phyloP scores from a whole-genome alignment of 805 yeast species.

The Martiniozyma abietophila region DNA sequence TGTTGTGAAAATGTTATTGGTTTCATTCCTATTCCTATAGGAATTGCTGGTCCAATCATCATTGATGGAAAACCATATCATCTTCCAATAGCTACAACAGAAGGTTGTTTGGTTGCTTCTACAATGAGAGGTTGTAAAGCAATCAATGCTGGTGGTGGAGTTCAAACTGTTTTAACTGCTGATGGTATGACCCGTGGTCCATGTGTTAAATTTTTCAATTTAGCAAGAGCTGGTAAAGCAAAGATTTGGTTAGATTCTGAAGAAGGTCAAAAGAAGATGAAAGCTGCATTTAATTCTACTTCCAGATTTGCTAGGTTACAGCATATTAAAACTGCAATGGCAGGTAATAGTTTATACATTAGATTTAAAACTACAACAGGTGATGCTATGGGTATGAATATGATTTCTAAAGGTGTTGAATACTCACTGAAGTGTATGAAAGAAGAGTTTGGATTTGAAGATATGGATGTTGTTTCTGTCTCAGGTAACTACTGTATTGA shows the following conservation, averaged over 20 bases:
- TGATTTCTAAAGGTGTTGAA: slow-evolving; percentile 98
- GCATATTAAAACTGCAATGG: slow-evolving; percentile 84
- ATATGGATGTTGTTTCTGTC: slow-evolving; percentile 86
- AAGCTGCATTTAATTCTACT: slow-evolving; percentile 90
- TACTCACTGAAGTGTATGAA: slow-evolving; percentile 74
- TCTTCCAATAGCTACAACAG: slow-evolving; percentile 99
- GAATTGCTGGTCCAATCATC: slow-evolving; percentile 93
- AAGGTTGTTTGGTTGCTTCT: slow-evolving; percentile 97
- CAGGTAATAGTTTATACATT: slow-evolving; percentile 81
- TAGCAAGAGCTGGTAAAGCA: slow-evolving; percentile 86
- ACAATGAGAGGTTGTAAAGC: slow-evolving; percentile 99
- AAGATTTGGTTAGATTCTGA: slow-evolving; percentile 93
- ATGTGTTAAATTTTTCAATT: slow-evolving; percentile 79
- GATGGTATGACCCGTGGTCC: slow-evolving; percentile 99
- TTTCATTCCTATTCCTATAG: slow-evolving; percentile 91
- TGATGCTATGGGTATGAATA: slow-evolving; percentile 99
- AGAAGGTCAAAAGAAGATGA: slow-evolving; percentile 77
- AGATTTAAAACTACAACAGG: slow-evolving; percentile 98
- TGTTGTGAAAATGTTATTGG: slow-evolving; percentile 99
- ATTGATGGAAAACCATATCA: slow-evolving; percentile 85
- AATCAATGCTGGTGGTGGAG: slow-evolving; percentile 95
- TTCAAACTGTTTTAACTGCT: slow-evolving; percentile 76
- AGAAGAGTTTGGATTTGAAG: slow-evolving; percentile 84
- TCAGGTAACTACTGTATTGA: slow-evolving; percentile 98
- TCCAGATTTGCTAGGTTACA: slow-evolving; percentile 95